Conservation (phyloP, 495 filamentous ascomycete species). For the Xylaria sp. region DNA sequence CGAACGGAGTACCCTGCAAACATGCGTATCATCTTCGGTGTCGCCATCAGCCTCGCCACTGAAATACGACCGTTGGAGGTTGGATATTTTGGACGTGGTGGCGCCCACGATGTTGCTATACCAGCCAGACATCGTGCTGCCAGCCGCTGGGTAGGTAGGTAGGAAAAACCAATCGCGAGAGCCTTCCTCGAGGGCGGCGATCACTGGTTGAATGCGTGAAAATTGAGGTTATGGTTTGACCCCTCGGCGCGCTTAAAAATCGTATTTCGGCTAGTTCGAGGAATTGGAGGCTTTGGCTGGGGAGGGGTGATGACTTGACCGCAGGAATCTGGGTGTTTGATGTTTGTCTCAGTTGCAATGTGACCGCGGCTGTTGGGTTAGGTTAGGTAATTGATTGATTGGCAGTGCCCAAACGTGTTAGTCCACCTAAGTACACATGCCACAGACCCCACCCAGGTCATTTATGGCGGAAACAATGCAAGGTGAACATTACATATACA, state of each 20-base stretch:
- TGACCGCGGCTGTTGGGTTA: slow-evolving; percentile 1
- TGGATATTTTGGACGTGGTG: slow-evolving; percentile 79
- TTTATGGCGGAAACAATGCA: too few species aligned
- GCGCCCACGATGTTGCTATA: slow-evolving; percentile 79
- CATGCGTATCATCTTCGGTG: slow-evolving; percentile 92
- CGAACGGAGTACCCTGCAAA: slow-evolving; percentile 91
- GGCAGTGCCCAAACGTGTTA: neutral
- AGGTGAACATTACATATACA: too few species aligned
- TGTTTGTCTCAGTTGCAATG: slow-evolving; percentile 9
- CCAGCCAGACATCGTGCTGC: slow-evolving; percentile 74
- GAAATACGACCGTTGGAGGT: slow-evolving; percentile 79
- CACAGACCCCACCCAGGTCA: too few species aligned
- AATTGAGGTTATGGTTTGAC: slow-evolving; percentile 1
- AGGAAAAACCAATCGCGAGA: neutral
- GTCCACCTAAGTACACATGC: neutral
- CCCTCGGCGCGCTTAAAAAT: neutral
- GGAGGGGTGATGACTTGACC: neutral
- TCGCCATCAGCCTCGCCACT: slow-evolving; percentile 84
- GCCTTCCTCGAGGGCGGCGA: neutral
- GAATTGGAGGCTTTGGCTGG: neutral
- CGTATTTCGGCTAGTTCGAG: neutral
- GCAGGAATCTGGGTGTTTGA: slow-evolving; percentile 9
- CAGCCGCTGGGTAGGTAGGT: slow-evolving; percentile 14
- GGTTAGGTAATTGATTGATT: neutral
- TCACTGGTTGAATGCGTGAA: neutral